Percentiles rank a stretch among this genome's conserved stretches.
Evolutionary conservation across 1,284 basidiomycete genomes (phyloP).

Genomic region (Sanghuangporus weigelae): DNA sequence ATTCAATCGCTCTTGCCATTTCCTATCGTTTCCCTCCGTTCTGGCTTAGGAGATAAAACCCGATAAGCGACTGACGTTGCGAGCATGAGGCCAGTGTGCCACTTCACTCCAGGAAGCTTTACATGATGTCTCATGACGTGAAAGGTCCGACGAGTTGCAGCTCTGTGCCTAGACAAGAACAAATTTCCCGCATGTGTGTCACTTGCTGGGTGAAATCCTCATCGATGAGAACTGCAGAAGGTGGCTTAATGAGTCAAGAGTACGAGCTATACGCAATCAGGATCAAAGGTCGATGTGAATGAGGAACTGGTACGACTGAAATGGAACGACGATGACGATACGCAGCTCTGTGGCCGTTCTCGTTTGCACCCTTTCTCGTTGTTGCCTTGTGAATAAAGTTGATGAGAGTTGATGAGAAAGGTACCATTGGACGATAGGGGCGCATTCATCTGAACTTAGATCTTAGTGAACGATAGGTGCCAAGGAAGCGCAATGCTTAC

Average conservation of each 20-base stretch:
- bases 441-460: too few species aligned
- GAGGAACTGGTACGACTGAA: background rate
- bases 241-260: background rate
- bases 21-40: too few species aligned
- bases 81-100: background rate
- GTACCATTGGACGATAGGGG: too few species aligned
- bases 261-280: background rate
- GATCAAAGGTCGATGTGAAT: background rate
- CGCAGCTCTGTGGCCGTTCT: background rate
- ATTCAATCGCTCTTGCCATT: too few species aligned
- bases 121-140: background rate
- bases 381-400: background rate
- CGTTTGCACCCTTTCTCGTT: background rate
- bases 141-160: background rate
- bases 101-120: background rate
- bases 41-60: background rate
- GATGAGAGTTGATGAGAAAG: too few species aligned
- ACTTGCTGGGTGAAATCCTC: background rate
- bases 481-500: too few species aligned
- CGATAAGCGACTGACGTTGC: background rate
- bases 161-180: background rate
- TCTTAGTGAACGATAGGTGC: too few species aligned
- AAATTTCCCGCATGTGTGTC: background rate
- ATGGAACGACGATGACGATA: background rate
- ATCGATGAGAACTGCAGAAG: background rate